These are phyloP conservation scores for Clarireedia paspali DNA, from an alignment of 2,329 filamentous ascomycete species.

Conservation along the genomic window DNA sequence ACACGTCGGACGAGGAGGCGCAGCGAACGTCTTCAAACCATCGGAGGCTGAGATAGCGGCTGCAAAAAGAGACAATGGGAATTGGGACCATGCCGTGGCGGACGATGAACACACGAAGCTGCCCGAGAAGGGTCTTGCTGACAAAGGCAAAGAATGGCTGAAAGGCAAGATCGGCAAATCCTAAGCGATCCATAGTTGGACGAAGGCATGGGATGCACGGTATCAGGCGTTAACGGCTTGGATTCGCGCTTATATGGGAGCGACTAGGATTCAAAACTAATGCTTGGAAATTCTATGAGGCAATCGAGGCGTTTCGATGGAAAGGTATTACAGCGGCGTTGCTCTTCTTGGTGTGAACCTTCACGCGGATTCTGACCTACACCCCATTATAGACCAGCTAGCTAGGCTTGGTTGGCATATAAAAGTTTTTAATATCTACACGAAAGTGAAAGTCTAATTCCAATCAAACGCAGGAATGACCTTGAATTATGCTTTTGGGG, in stretches of 20 bases:
- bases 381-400: not conserved
- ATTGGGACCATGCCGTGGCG: conserved; percentile 24
- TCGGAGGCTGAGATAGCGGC: conserved; percentile 28
- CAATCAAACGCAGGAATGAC: not conserved
- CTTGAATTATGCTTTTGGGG: not conserved
- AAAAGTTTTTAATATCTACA: not conserved
- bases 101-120: conserved; percentile 15
- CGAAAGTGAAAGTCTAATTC: not conserved
- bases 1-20: conserved; percentile 67
- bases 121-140: conserved; percentile 34
- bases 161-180: conserved; percentile 2
- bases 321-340: not conserved
- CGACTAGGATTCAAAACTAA: not conserved
- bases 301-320: not conserved
- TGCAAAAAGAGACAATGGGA: conserved; percentile 26
- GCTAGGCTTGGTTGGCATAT: not conserved
- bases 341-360: not conserved
- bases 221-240: conserved; percentile 5
- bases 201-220: not conserved
- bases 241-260: not conserved
- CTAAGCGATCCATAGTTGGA: not conserved
- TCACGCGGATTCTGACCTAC: not conserved
- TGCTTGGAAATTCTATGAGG: not conserved
- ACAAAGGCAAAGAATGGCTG: conserved; percentile 44
- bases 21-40: conserved; percentile 59